phyloP scores from a whole-genome alignment of 2,329 filamentous ascomycete species.

The Stenocarpella maydis region DNA sequence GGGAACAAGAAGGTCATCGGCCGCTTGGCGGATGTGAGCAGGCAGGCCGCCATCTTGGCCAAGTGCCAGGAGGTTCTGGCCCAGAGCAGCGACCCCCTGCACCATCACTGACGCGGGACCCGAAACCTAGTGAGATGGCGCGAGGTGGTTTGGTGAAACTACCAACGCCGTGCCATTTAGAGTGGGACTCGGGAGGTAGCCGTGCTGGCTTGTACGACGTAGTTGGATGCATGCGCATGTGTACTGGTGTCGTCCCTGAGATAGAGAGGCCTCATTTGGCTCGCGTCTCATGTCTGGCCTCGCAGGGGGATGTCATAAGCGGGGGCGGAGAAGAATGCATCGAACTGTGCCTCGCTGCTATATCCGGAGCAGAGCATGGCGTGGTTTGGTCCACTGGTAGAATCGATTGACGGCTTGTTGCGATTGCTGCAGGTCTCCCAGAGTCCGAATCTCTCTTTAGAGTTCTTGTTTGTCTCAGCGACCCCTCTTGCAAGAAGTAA shows the following conservation, averaged over 20 bases:
- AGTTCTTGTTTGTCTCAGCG: slow-evolving; percentile 6
- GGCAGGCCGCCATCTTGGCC: slow-evolving; percentile 78
- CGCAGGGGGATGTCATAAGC: background rate
- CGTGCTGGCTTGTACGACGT: background rate
- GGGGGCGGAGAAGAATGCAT: too few species aligned
- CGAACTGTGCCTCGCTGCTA: background rate
- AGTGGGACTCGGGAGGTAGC: slow-evolving; percentile 3
- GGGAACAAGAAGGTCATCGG: slow-evolving; percentile 84
- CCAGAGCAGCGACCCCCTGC: slow-evolving; percentile 42
- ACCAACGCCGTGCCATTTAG: background rate
- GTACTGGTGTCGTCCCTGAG: background rate
- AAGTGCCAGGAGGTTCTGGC: slow-evolving; percentile 71
- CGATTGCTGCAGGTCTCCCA: slow-evolving; percentile 13
- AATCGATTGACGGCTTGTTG: background rate
- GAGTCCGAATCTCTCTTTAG: background rate
- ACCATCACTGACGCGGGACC: slow-evolving; percentile 32
- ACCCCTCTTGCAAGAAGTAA: slow-evolving; percentile 1
- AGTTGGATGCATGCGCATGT: background rate
- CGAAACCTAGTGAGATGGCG: background rate
- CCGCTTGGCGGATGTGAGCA: slow-evolving; percentile 78
- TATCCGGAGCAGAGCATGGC: background rate
- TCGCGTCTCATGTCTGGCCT: background rate
- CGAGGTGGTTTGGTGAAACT: background rate
- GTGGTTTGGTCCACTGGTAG: background rate
- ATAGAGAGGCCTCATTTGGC: background rate